Evolutionary conservation across 768 basidiomycete species (phyloP), one percentile per base, ranked within the genome.

Genomic region (Leccinum disarticulatum): DNA sequence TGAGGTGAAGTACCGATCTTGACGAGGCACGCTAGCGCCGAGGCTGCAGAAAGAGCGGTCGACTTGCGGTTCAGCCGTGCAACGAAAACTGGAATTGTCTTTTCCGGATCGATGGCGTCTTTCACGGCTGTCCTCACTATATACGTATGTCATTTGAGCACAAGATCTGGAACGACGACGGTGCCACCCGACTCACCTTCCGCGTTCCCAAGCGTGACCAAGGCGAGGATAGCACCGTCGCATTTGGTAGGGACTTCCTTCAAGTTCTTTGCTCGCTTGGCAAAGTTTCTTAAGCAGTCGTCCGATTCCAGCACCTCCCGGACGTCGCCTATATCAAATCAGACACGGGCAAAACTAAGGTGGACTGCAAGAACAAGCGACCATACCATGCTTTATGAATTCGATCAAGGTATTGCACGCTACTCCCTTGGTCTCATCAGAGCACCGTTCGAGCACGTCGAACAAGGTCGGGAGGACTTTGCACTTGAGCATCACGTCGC

Each of bases 401-500:
- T 50, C 15, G n/a, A 63, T 43, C 53, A 72, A 33, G 6, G 62
- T 64, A 6, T 54, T 27, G 5, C 66, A 60, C 1, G 61, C 31
- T 0, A 61, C 61, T 33, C 58, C 57, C 49, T 60, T 70, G 3
- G 61, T 63, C 41, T 66, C 63, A 1, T 61, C 59, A 10, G 70
- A 71, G 41, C 61, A 68, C n/a, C 43, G 58, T 41, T 61, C 53
- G 1, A 74, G 61, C 61, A 66, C 58, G 17, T 69, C 65, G 8
- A 68, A 25, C 6, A 73, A 58, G 7, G 25, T 59, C 0, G 59
- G 36, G 0, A 74, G 56, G 14, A 62, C 61, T 36, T 59, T 59
- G 7, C 55, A 61, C n/a, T 10, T 25, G 19, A 7, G 54, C 59
- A 69, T 64, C n/a, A 2, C 25, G n/a, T n/a, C 4, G 19, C 71